These are phyloP conservation scores for Xanthoceras sorbifolium DNA, from an alignment of 345 rosid species.

Conservation along the genomic window DNA sequence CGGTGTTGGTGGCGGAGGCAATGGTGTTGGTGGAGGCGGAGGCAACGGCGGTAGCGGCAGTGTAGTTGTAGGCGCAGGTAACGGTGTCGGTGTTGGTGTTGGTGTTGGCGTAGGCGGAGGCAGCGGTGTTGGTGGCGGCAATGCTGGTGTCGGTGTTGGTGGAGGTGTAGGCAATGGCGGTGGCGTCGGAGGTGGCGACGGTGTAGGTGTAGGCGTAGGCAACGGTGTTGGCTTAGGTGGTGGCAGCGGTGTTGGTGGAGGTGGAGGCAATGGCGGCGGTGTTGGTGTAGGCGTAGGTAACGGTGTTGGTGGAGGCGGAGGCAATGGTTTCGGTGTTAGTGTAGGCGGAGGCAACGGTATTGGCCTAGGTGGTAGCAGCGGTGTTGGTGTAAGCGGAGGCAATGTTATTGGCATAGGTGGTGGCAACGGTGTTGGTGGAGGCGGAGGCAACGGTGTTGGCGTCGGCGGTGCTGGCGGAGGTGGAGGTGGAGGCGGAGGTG, in stretches of 20 bases:
- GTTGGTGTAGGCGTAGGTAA: not conserved
- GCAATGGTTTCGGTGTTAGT: too few species aligned
- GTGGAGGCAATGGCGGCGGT: not conserved
- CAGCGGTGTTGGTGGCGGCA: not conserved
- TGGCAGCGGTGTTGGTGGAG: not conserved
- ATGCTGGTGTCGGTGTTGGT: not conserved
- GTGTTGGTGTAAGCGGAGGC: not conserved
- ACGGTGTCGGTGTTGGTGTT: not conserved
- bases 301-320: not conserved
- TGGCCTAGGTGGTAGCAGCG: not conserved
- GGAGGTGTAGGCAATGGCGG: not conserved
- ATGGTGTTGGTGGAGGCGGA: too few species aligned
- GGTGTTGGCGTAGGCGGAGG: not conserved
- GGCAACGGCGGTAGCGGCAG: not conserved
- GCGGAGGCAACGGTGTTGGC: not conserved
- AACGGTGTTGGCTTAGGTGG: not conserved
- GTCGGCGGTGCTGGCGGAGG: not conserved
- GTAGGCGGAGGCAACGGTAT: not conserved
- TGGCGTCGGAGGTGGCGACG: not conserved
- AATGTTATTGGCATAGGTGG: not conserved
- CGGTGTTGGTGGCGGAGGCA: not conserved
- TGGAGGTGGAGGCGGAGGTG: not conserved
- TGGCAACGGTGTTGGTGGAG: too few species aligned
- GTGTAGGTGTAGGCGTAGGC: not conserved
- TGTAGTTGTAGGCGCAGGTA: not conserved